These are phyloP conservation scores for Aspergillus asperescens DNA, from an alignment of 495 filamentous ascomycete genomes.

Conservation along the genomic window DNA sequence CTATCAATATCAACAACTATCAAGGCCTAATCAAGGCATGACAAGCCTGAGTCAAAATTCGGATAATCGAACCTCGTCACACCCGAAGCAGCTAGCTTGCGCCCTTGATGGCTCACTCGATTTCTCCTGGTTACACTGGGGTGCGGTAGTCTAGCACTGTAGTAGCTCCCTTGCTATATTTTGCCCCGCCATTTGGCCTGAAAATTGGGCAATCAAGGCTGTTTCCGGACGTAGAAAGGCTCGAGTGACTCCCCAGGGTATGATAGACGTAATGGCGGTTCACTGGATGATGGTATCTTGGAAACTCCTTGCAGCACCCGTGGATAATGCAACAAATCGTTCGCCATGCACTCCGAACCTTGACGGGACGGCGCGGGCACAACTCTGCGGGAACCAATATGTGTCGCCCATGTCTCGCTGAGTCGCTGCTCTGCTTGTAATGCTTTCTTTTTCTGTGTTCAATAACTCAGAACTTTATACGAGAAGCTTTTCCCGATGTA, in stretches of 20 bases:
- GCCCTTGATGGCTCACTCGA: background rate
- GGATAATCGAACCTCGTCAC: background rate
- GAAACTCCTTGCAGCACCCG: conserved; percentile 30
- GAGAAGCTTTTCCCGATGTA: conserved; percentile 6
- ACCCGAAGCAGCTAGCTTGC: conserved; percentile 2
- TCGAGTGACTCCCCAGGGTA: too few species aligned
- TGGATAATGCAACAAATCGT: conserved; percentile 23
- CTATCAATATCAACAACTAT: too few species aligned
- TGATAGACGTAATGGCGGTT: background rate
- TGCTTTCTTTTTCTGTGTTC: conserved; percentile 5
- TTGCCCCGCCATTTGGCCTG: background rate
- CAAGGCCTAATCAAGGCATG: too few species aligned
- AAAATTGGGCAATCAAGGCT: background rate
- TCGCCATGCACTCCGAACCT: conserved; percentile 40
- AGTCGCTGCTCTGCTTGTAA: too few species aligned
- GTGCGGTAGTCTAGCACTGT: background rate
- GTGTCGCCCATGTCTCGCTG: too few species aligned
- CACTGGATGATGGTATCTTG: conserved; percentile 2
- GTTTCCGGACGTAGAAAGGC: background rate
- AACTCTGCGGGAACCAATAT: conserved; percentile 21
- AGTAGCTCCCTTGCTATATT: background rate
- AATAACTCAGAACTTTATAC: conserved; percentile 8
- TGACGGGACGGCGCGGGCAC: conserved; percentile 43
- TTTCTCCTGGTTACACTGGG: background rate
- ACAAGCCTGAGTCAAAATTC: conserved; percentile 2